These are phyloP conservation scores for Ceratorhiza oryzae-sativae DNA, from an alignment of 1,284 basidiomycete species.

Conservation along the genomic window DNA sequence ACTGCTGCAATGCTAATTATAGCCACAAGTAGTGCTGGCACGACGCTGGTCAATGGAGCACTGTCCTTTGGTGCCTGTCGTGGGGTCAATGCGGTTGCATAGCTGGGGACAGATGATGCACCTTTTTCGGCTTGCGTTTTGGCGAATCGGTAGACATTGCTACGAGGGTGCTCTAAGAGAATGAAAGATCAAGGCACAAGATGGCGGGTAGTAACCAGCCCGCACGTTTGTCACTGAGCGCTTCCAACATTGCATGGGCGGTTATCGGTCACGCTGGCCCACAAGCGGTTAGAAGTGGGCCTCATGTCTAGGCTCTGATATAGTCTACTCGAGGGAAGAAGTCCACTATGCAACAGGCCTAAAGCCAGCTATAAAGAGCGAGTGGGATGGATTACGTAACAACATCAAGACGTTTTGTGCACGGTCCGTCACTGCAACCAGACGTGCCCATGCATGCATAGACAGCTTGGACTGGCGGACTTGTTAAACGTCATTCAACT, in stretches of 20 bases:
- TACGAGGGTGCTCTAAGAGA: neutral
- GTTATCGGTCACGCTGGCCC: neutral
- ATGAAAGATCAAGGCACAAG: neutral
- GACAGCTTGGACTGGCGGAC: no score
- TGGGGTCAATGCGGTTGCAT: neutral
- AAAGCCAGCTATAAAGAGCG: no score
- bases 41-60: neutral
- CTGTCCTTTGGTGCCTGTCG: conserved; percentile 9
- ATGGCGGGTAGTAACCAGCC: neutral
- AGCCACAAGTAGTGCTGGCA: conserved; percentile 22
- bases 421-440: no score
- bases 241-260: neutral
- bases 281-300: neutral
- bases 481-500: neutral
- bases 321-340: no score
- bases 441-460: no score
- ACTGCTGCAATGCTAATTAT: conserved; percentile 22
- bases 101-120: neutral
- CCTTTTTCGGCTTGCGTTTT: conserved; percentile 2
- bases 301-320: no score
- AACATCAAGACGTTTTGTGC: no score
- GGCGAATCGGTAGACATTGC: neutral
- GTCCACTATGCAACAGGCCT: no score
- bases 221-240: neutral
- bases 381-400: no score